Conservation (phyloP, 495 filamentous ascomycete genomes). For the Cryomyces minteri region DNA sequence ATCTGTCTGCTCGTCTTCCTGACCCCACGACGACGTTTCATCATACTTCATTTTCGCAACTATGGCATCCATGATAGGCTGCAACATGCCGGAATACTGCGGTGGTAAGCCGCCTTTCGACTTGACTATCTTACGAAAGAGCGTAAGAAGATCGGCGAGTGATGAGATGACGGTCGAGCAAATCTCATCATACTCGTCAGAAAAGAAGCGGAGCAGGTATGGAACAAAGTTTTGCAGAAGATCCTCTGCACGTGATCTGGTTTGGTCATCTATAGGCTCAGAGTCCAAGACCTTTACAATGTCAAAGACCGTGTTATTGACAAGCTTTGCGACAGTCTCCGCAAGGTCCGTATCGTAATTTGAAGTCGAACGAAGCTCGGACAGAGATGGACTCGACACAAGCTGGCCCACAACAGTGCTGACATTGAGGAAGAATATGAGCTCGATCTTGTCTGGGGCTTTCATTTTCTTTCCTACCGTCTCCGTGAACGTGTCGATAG, state of each 20-base stretch:
- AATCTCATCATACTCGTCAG: conserved; percentile 94
- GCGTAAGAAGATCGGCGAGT: conserved; percentile 73
- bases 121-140: conserved; percentile 62
- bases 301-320: conserved; percentile 73
- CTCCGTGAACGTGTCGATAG: conserved; percentile 84
- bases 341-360: conserved; percentile 89
- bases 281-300: conserved; percentile 61
- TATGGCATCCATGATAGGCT: conserved; percentile 75
- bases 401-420: conserved; percentile 65
- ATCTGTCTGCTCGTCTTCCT: conserved; percentile 86
- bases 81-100: conserved; percentile 58
- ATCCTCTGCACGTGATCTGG: conserved; percentile 44
- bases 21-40: conserved; percentile 82
- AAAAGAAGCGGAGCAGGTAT: conserved; percentile 77
- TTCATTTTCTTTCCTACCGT: conserved; percentile 98
- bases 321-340: conserved; percentile 86
- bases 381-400: conserved; percentile 57
- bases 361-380: conserved; percentile 55
- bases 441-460: conserved; percentile 71
- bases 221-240: conserved; percentile 68
- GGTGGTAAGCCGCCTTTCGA: conserved; percentile 36
- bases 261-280: conserved; percentile 34
- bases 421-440: conserved; percentile 82
- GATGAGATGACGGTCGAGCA: conserved; percentile 87
- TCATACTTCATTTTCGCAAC: conserved; percentile 93